Percentiles rank a stretch among this genome's conserved stretches.
Evolutionary conservation across 1,284 basidiomycete genomes (phyloP).

Genomic region (Irpex rosettiformis): DNA sequence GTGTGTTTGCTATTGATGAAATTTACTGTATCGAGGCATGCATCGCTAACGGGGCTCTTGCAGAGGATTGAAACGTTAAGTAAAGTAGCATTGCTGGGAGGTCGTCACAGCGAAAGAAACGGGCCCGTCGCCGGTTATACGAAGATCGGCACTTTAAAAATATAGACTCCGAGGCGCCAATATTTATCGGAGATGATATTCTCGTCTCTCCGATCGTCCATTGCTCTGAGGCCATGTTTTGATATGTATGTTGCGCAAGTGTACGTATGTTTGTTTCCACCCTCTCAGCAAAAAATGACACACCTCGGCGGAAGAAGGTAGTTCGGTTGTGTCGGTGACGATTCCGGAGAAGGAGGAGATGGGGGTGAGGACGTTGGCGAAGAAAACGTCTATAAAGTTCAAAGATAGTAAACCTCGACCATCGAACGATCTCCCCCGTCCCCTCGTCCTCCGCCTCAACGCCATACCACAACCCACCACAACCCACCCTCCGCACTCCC

Average conservation of each 20-base stretch:
- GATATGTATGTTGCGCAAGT: too few relatives aligned
- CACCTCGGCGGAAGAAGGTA: constrained; percentile 14
- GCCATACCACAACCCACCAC: not conserved
- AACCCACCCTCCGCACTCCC: constrained; percentile 11
- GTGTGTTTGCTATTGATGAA: too few relatives aligned
- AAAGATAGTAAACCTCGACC: not conserved
- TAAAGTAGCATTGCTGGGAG: too few relatives aligned
- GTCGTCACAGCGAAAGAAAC: not conserved
- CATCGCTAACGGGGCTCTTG: too few relatives aligned
- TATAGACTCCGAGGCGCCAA: not conserved
- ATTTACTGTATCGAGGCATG: too few relatives aligned
- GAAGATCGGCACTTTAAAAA: not conserved
- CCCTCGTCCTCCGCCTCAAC: constrained; percentile 30
- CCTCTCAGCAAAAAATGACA: not conserved
- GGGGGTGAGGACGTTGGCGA: constrained; percentile 8
- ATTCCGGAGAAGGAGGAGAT: constrained; percentile 5
- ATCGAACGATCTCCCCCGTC: constrained; percentile 22
- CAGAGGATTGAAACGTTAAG: too few relatives aligned
- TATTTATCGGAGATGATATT: not conserved
- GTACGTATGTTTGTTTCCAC: too few relatives aligned
- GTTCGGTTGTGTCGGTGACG: constrained; percentile 24
- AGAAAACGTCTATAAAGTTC: constrained; percentile 18
- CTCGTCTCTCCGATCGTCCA: too few relatives aligned
- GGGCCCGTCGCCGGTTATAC: not conserved
- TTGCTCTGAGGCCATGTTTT: too few relatives aligned